These are phyloP conservation scores for Metschnikowia noctiluminum DNA, from an alignment of 805 yeast species.

Conservation along the genomic window DNA sequence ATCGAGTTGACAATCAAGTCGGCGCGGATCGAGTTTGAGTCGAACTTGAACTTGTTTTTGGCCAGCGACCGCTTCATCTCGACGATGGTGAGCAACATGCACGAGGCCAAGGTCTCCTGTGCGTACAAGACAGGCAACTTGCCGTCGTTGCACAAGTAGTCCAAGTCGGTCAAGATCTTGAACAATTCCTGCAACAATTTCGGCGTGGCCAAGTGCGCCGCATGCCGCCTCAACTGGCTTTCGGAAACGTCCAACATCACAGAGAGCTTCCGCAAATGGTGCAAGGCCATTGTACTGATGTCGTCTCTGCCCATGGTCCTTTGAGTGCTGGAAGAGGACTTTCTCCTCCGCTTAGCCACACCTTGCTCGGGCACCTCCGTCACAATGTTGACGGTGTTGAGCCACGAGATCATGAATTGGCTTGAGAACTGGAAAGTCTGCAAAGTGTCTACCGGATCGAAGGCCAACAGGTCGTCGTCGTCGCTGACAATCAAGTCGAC, in stretches of 20 bases:
- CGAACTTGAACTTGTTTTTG: conserved; percentile 37
- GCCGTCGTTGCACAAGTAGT: conserved; percentile 85
- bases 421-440: conserved; percentile 54
- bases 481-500: conserved; percentile 57
- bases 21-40: conserved; percentile 71
- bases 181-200: conserved; percentile 51
- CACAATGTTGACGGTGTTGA: conserved; percentile 58
- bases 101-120: conserved; percentile 84
- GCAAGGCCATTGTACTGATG: conserved; percentile 69
- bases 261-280: conserved; percentile 75
- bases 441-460: conserved; percentile 45
- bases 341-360: conserved; percentile 71
- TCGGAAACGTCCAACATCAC: conserved; percentile 78
- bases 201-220: conserved; percentile 35
- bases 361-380: conserved; percentile 44
- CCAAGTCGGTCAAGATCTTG: conserved; percentile 66
- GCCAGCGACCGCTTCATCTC: conserved; percentile 40
- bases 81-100: conserved; percentile 70
- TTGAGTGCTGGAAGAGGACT: conserved; percentile 75
- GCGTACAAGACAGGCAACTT: conserved; percentile 87
- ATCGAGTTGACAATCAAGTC: conserved; percentile 90
- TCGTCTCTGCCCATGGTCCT: conserved; percentile 72
- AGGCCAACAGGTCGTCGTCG: conserved; percentile 18
- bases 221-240: conserved; percentile 34
- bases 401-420: conserved; percentile 54